Evolutionary conservation across 2,329 filamentous ascomycete genomes (phyloP), one percentile per base, ranked within the genome.

Genomic region (Zymoseptoria passerinii): DNA sequence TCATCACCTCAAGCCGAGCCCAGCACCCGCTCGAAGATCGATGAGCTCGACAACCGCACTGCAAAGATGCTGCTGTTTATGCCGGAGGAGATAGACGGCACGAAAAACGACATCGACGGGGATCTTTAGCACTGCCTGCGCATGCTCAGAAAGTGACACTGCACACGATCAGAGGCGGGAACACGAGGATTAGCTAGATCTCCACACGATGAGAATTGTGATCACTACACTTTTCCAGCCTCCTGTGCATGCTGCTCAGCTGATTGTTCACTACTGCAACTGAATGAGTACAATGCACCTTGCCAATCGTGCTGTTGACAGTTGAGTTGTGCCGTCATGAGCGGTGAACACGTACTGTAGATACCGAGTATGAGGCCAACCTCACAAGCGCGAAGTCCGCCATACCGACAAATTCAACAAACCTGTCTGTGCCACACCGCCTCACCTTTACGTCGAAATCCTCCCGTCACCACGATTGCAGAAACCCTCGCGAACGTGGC

Each of bases 31-130:
- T 13, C 29, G 7, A 50, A 49, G n/a, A 50, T 28, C 16, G 16
- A 28, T 4, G 52, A 44, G n/a, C 48, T 65, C 16, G 63, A 65
- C 40, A 65, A 65, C 48, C 57, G 58, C 13, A 56, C 58, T 1
- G 60, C 58, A 10, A 65, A 65, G 55, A 65, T 65, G 50, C 48
- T 57, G 4, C 40, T 65, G 27, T 58, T 56, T 27, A 52, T 64
- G 49, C 48, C 53, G 35, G 49, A 60, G 2, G 61, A 65, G 27
- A 53, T 61, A 7, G 57, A 59, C 13, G 48, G 48, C 16, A 50
- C 61, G 5, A 52, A 49, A 8, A 49, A 13, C 13, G 13, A 7
- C 35, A 16, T 16, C 13, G 35, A 16, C 35, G 10, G 13, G n/a
- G 13, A 44, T 13, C n/a, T 16, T 13, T 16, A 44, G 13, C 5